phyloP scores from a whole-genome alignment of 345 rosid species.

The Sonneratia caseolaris region DNA sequence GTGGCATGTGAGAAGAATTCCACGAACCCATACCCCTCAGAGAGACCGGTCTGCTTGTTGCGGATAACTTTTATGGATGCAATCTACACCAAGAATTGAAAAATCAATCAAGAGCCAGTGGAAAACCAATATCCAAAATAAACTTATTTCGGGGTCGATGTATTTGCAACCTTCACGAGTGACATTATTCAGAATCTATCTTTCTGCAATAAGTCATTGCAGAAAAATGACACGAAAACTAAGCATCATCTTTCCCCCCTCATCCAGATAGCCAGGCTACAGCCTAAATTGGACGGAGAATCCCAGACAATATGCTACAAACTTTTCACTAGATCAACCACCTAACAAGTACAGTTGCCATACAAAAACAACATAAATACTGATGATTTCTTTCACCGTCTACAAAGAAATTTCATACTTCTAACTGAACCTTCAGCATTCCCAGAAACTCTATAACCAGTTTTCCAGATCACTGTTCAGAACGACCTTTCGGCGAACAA shows the following conservation, averaged over 20 bases:
- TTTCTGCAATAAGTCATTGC: not conserved
- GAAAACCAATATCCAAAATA: not conserved
- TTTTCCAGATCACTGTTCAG: not conserved
- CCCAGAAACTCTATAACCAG: not conserved
- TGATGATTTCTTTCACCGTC: not conserved
- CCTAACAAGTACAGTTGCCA: not conserved
- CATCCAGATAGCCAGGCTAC: not conserved
- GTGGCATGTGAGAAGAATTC: constrained; percentile 74
- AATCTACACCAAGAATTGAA: constrained; percentile 35
- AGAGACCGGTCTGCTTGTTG: constrained; percentile 75
- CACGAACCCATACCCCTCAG: constrained; percentile 94
- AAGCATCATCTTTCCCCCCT: too few species aligned
- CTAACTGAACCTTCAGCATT: not conserved
- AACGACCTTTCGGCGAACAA: not conserved
- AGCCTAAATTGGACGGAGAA: too few species aligned
- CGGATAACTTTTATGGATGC: constrained; percentile 83
- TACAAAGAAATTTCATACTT: not conserved
- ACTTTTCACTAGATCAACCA: too few species aligned
- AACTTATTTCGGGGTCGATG: not conserved
- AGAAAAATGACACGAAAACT: not conserved
- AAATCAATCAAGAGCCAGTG: not conserved
- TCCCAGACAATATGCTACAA: too few species aligned
- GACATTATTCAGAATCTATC: not conserved
- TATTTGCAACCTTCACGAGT: not conserved
- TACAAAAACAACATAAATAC: not conserved